Conservation (phyloP, 352 stramenopile species). For the Lagenidium giganteum region DNA sequence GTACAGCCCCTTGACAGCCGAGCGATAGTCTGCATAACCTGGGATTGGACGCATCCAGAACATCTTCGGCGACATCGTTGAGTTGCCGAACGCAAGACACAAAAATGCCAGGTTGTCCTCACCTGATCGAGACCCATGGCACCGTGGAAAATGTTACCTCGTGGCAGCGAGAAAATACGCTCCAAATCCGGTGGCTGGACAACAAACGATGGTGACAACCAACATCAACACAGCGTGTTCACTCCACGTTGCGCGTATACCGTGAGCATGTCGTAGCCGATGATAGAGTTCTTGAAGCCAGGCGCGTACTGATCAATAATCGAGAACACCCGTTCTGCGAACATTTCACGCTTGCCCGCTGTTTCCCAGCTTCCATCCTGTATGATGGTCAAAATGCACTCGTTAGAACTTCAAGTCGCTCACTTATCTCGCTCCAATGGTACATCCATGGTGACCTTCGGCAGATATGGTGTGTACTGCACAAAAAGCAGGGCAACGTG, state of each 20-base stretch:
- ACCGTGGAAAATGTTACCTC: constrained; percentile 85
- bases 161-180: constrained; percentile 70
- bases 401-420: neutral
- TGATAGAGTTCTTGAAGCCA: constrained; percentile 66
- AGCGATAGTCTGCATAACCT: constrained; percentile 65
- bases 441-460: constrained; percentile 27
- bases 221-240: neutral
- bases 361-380: constrained; percentile 63
- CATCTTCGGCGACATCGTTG: too few relatives aligned
- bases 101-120: neutral
- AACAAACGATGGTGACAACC: too few relatives aligned
- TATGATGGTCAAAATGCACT: neutral
- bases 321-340: constrained; percentile 69
- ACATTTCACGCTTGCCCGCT: constrained; percentile 53
- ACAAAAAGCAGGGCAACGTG: constrained; percentile 83
- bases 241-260: constrained; percentile 12
- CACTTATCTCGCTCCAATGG: too few relatives aligned
- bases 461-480: constrained; percentile 83
- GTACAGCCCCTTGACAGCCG: constrained; percentile 67
- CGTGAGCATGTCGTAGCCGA: constrained; percentile 77
- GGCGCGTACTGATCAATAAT: constrained; percentile 78
- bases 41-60: constrained; percentile 74
- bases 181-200: constrained; percentile 75
- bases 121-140: constrained; percentile 79
- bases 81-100: too few relatives aligned